Percentiles rank a stretch among this genome's conserved stretches.
These are phyloP conservation scores for Fragaria ananassa DNA, from an alignment of 306 rosid genomes.

Conservation along the genomic window DNA sequence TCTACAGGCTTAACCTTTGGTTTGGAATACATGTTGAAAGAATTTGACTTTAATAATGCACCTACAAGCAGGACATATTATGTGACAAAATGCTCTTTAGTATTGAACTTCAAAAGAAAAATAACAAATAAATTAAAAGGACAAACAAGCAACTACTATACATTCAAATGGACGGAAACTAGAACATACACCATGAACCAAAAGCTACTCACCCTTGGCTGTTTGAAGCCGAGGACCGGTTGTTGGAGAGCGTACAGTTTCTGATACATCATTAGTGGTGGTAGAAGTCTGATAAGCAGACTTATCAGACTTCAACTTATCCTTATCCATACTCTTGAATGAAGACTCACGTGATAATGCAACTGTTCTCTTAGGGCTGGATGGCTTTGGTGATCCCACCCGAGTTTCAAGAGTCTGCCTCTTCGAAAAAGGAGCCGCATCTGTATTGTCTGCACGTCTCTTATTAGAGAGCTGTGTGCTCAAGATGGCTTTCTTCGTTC, in stretches of 20 bases:
- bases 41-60: conserved; percentile 62
- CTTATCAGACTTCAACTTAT: conserved; percentile 49
- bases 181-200: conserved; percentile 4
- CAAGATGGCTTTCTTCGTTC: conserved; percentile 33
- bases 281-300: conserved; percentile 41
- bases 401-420: conserved; percentile 65
- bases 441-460: conserved; percentile 55
- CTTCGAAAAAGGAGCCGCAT: conserved; percentile 48
- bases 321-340: conserved; percentile 59
- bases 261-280: conserved; percentile 32
- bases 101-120: neutral
- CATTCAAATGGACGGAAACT: neutral
- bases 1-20: conserved; percentile 63
- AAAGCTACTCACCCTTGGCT: conserved; percentile 43
- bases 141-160: neutral
- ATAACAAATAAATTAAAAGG: neutral
- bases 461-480: conserved; percentile 51
- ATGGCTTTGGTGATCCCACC: conserved; percentile 60
- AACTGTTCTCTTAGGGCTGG: conserved; percentile 52
- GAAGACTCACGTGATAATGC: conserved; percentile 62
- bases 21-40: conserved; percentile 60
- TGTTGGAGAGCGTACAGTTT: conserved; percentile 43
- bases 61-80: conserved; percentile 36
- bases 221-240: conserved; percentile 41
- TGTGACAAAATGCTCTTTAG: conserved; percentile 7